These are phyloP conservation scores for Podaxis sp. DNA, from an alignment of 768 basidiomycete genomes.

Conservation along the genomic window DNA sequence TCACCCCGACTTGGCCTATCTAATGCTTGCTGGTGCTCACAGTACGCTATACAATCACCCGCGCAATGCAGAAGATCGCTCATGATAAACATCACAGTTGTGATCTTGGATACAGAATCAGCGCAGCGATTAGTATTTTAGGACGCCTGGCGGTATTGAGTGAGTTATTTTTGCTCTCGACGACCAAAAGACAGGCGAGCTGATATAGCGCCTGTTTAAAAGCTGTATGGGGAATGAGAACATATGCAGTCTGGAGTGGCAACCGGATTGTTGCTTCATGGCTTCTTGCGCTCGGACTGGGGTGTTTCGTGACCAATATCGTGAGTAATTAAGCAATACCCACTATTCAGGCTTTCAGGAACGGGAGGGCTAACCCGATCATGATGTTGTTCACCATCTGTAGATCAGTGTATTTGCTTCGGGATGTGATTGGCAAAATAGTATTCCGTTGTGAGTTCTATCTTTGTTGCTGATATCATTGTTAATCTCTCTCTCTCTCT, in stretches of 20 bases:
- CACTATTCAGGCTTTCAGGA: too few relatives aligned
- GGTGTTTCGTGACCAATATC: background rate
- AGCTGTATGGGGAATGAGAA: constrained; percentile 5
- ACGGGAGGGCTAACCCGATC: too few relatives aligned
- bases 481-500: background rate
- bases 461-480: background rate
- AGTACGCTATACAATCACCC: too few relatives aligned
- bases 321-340: background rate
- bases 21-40: background rate
- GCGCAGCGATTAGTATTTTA: background rate
- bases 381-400: background rate
- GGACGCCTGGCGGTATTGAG: constrained; percentile 1
- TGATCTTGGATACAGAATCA: constrained; percentile 7
- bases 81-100: background rate
- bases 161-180: background rate
- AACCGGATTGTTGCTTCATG: background rate
- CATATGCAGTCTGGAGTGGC: background rate
- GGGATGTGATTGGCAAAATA: constrained; percentile 1
- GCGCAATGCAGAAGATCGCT: background rate
- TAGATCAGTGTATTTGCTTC: background rate
- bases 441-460: background rate
- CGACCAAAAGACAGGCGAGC: background rate
- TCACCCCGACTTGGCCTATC: background rate
- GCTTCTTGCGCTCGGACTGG: background rate
- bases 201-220: background rate